These are phyloP conservation scores for Passalora sequoiae DNA, from an alignment of 2,329 filamentous ascomycete genomes.

Conservation along the genomic window DNA sequence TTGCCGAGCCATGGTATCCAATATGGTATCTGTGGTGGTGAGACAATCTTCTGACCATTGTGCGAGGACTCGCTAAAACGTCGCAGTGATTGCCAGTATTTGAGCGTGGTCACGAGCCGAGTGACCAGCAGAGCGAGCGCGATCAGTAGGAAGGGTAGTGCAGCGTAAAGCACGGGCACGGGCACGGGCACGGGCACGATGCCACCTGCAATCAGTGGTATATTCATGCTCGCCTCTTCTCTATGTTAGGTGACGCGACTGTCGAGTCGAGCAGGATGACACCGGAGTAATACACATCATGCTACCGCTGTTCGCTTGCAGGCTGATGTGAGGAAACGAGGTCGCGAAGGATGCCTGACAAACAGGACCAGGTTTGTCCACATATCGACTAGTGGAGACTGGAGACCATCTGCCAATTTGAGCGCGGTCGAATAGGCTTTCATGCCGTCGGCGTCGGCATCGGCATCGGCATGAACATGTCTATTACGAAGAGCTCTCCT, in stretches of 20 bases:
- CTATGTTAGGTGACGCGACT: neutral
- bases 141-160: constrained; percentile 12
- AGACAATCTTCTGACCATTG: constrained; percentile 15
- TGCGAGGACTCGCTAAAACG: constrained; percentile 7
- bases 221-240: neutral
- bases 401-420: too few species aligned
- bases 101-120: constrained; percentile 21
- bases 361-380: too few species aligned
- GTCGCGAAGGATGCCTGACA: too few species aligned
- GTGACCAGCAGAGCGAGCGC: constrained; percentile 14
- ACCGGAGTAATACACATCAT: too few species aligned
- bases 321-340: too few species aligned
- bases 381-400: too few species aligned
- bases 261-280: too few species aligned
- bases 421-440: too few species aligned
- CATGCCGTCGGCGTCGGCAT: too few species aligned
- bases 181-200: neutral
- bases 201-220: neutral
- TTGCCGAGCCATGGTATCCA: constrained; percentile 29
- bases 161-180: constrained; percentile 7
- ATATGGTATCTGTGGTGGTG: constrained; percentile 28
- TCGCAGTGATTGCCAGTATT: constrained; percentile 20
- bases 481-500: too few species aligned
- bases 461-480: too few species aligned
- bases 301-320: too few species aligned